A percentile compares a stretch with the other conserved stretches of the same genome.
phyloP scores from a whole-genome alignment of 2,329 filamentous ascomycete species.

The Phaeoacremonium minimum region DNA sequence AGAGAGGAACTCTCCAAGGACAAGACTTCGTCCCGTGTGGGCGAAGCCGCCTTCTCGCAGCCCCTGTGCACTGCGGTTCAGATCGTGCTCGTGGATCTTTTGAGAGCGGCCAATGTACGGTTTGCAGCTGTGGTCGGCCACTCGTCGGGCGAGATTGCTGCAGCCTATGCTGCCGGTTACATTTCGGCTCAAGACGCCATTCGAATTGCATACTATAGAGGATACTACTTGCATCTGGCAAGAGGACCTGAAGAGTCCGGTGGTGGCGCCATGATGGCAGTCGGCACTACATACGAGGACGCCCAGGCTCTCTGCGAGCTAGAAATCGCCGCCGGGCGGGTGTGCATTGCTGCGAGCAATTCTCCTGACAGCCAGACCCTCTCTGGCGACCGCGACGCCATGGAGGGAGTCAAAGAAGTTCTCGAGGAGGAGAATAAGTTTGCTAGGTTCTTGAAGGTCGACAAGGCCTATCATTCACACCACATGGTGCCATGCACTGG shows the following conservation, averaged over 20 bases:
- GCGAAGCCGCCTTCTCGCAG: constrained; percentile 6
- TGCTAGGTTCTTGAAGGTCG: constrained; percentile 24
- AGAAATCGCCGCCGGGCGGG: constrained; percentile 14
- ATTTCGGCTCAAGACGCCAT: constrained; percentile 15
- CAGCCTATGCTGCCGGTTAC: constrained; percentile 7
- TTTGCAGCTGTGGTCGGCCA: constrained; percentile 20
- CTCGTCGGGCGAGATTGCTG: constrained; percentile 14
- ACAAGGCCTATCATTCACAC: constrained; percentile 34
- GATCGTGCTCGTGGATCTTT: constrained; percentile 27
- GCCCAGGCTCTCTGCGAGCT: constrained; percentile 10
- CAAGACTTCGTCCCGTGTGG: constrained; percentile 5
- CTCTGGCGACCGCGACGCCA: constrained; percentile 19
- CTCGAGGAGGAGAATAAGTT: constrained; percentile 20
- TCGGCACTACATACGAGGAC: constrained; percentile 2
- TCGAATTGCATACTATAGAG: constrained; percentile 15
- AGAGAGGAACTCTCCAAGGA: constrained; percentile 3
- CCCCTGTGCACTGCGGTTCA: constrained; percentile 32
- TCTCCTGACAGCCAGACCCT: constrained; percentile 20
- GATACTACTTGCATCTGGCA: constrained; percentile 1
- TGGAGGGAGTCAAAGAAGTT: constrained; percentile 16
- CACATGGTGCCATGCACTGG: constrained; percentile 23
- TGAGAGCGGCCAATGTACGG: constrained; percentile 14
- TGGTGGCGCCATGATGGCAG: constrained; percentile 7
- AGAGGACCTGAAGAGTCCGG: not conserved
- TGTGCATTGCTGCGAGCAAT: constrained; percentile 20